phyloP scores from a whole-genome alignment of 2,329 filamentous ascomycete species.

The Stenocarpella maydis region DNA sequence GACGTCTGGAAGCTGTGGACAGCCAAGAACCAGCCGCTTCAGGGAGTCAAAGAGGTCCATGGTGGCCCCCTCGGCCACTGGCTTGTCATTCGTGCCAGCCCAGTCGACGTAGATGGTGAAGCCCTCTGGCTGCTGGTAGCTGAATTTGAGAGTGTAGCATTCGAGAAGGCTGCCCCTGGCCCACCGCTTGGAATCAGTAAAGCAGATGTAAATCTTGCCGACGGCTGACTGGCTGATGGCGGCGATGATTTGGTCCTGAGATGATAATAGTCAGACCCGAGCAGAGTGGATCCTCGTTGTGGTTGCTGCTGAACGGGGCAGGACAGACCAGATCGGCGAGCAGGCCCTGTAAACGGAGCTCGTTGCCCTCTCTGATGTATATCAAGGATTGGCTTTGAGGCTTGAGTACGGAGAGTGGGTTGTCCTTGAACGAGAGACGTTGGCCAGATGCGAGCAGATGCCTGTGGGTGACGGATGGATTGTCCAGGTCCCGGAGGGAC shows the following conservation, averaged over 20 bases:
- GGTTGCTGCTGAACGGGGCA: too few relatives aligned
- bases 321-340: constrained; percentile 20
- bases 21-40: constrained; percentile 3
- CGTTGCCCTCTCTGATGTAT: constrained; percentile 3
- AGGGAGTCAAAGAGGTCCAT: not conserved
- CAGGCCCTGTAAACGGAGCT: constrained; percentile 10
- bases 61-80: not conserved
- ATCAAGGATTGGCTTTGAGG: not conserved
- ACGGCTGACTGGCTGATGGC: constrained; percentile 24
- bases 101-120: constrained; percentile 16
- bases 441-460: constrained; percentile 11
- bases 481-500: not conserved
- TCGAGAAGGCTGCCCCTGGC: constrained; percentile 11
- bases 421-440: not conserved
- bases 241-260: constrained; percentile 3
- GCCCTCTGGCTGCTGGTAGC: constrained; percentile 3
- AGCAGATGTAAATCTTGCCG: constrained; percentile 25
- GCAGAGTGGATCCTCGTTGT: too few relatives aligned
- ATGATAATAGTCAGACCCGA: too few relatives aligned
- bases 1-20: constrained; percentile 15
- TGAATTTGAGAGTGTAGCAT: constrained; percentile 29
- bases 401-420: not conserved
- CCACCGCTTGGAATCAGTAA: constrained; percentile 20
- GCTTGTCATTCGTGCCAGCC: not conserved
- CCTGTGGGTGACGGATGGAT: not conserved